Conservation (phyloP, 768 basidiomycete species). For the Sporobolomyces roseus region DNA sequence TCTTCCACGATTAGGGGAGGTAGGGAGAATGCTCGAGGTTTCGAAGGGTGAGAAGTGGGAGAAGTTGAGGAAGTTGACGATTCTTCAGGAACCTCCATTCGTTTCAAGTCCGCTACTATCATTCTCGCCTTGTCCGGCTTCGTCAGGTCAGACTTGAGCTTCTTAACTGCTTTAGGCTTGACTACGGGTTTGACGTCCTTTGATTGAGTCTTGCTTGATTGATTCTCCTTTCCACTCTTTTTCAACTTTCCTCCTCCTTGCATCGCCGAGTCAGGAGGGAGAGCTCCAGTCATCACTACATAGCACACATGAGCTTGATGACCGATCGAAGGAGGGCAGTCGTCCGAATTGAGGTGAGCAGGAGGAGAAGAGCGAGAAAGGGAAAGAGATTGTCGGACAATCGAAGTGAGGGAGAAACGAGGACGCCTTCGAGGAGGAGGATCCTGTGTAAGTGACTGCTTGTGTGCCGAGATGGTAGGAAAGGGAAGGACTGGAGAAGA, state of each 20-base stretch:
- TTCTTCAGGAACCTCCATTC: slow-evolving; percentile 13
- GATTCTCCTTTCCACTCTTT: not conserved
- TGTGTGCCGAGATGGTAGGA: no score
- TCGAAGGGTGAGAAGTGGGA: no score
- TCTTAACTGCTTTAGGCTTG: slow-evolving; percentile 26
- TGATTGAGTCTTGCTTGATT: not conserved
- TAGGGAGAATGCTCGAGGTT: not conserved
- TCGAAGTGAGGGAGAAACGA: no score
- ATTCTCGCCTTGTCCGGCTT: slow-evolving; percentile 23
- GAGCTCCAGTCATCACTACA: slow-evolving; percentile 16
- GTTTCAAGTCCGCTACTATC: slow-evolving; percentile 28
- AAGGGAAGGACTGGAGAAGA: no score
- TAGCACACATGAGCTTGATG: slow-evolving; percentile 14
- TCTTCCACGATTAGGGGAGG: no score
- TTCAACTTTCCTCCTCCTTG: not conserved
- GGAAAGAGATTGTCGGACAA: no score
- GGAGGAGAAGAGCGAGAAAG: not conserved
- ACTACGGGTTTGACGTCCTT: slow-evolving; percentile 4
- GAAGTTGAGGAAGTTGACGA: no score
- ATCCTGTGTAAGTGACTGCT: no score
- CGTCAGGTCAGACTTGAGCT: slow-evolving; percentile 23
- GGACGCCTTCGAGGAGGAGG: no score
- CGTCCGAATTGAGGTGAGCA: not conserved
- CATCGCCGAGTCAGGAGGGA: not conserved
- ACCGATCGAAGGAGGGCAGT: not conserved